These are phyloP conservation scores for Singerocomus inundabilis DNA, from an alignment of 1,284 basidiomycete genomes.

Conservation along the genomic window DNA sequence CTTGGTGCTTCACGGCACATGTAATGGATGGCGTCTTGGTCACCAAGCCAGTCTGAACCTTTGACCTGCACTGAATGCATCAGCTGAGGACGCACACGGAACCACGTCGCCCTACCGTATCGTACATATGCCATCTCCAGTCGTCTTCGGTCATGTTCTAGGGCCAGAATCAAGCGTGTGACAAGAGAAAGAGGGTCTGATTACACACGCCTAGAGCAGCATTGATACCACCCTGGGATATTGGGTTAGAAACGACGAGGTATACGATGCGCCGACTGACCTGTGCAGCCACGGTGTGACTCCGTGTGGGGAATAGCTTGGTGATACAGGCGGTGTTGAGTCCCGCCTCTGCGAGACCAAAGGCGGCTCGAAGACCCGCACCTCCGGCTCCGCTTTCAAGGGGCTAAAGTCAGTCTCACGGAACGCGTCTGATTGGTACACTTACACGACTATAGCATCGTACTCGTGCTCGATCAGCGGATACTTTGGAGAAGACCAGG, in stretches of 20 bases:
- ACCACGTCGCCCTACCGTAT: slow-evolving; percentile 66
- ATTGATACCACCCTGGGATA: slow-evolving; percentile 91
- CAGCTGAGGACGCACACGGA: slow-evolving; percentile 2
- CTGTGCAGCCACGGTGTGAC: slow-evolving; percentile 98
- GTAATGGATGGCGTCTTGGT: slow-evolving; percentile 99
- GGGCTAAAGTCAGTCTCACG: slow-evolving; percentile 14
- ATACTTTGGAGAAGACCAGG: slow-evolving; percentile 83
- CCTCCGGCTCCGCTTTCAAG: slow-evolving; percentile 87
- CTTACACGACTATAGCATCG: slow-evolving; percentile 95
- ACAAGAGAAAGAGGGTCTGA: slow-evolving; percentile 9
- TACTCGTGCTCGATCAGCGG: slow-evolving; percentile 98
- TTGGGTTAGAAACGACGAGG: slow-evolving; percentile 17
- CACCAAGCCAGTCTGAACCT: slow-evolving; percentile 99
- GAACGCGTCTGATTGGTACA: slow-evolving; percentile 20
- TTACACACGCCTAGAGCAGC: slow-evolving; percentile 90
- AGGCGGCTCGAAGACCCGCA: slow-evolving; percentile 96
- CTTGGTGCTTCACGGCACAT: slow-evolving; percentile 97
- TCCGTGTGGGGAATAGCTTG: slow-evolving; percentile 99
- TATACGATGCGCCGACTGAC: slow-evolving; percentile 39
- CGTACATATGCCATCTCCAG: slow-evolving; percentile 99
- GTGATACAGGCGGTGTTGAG: slow-evolving; percentile 99
- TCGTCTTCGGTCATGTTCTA: slow-evolving; percentile 99
- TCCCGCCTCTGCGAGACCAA: slow-evolving; percentile 97
- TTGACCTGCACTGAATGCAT: slow-evolving; percentile 67
- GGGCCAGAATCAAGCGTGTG: slow-evolving; percentile 6